A percentile compares a stretch with the other conserved stretches of the same genome.
Conservation (phyloP, 345 rosid species). For the rapeseed (Brassica napus) region DNA sequence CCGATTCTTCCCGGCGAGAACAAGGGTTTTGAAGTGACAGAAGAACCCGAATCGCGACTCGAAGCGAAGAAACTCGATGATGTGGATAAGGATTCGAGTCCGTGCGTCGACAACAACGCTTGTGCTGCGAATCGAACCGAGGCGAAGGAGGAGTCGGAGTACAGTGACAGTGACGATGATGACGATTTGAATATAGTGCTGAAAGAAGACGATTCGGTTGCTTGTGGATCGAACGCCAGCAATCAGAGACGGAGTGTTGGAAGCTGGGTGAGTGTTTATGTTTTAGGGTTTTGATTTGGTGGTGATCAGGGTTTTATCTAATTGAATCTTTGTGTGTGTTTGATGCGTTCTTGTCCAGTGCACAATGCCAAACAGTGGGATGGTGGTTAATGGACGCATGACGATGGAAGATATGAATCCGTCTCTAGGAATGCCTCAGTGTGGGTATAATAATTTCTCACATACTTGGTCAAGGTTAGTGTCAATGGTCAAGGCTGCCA, state of each 20-base stretch:
- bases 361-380: slow-evolving; percentile 21
- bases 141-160: slow-evolving; percentile 29
- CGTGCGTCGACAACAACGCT: not conserved
- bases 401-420: slow-evolving; percentile 28
- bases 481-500: not conserved
- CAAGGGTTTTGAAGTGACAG: not conserved
- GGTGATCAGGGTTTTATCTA: not conserved
- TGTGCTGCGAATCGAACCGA: slow-evolving; percentile 16
- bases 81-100: slow-evolving; percentile 23
- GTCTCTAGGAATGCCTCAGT: slow-evolving; percentile 32
- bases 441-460: slow-evolving; percentile 45
- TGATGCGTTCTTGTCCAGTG: slow-evolving; percentile 32
- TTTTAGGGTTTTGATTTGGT: not conserved
- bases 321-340: not conserved
- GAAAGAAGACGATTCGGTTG: slow-evolving; percentile 57
- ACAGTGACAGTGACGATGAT: slow-evolving; percentile 64
- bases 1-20: not conserved
- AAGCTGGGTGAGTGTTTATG: slow-evolving; percentile 15
- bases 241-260: slow-evolving; percentile 12
- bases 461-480: slow-evolving; percentile 70
- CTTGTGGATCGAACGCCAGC: slow-evolving; percentile 1
- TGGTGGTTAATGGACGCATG: slow-evolving; percentile 29
- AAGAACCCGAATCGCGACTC: slow-evolving; percentile 11
- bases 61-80: not conserved
- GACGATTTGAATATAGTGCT: slow-evolving; percentile 70